Base-by-base conservation (phyloP, 2,329 filamentous ascomycete genomes). In the Periglandula ipomoeae region DNA sequence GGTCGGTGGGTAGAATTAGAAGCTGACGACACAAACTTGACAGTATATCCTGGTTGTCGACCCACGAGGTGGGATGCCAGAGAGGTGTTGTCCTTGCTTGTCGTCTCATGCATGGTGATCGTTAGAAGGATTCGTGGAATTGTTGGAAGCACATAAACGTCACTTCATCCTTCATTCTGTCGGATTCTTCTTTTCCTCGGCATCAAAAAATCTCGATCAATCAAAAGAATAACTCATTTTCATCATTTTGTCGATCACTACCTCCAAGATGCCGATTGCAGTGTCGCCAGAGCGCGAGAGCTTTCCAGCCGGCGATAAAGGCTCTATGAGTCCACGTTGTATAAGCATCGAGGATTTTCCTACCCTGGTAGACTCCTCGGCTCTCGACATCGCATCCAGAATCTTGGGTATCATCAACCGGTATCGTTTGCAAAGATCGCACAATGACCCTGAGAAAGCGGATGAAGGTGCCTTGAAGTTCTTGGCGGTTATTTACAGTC, bases 351-450 rank as follows among this genome's bases (percentile, higher is more conserved):
- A 56, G 23, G 41, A 49, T 17, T 35, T 46, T 15, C 52, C 49
- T 5, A 17, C 39, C 22, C 26, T 45, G 0, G 47, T 68, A 3
- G 63, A 67, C 39, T 46, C 51, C 2, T 22, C 40, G 0, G 59
- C 61, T 5, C 57, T 68, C 1, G 57, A 66, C 23, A 63, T 54
- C 0, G 64, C 68, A 4, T 55, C 60, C 5, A 59, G 56, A 9
- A 65, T 73, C 6, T 56, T 73, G 1, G 56, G 59, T n/a, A 58
- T 73, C 35, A 65, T 73, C 20, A 59, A 60, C 11, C 58, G 65
- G 6, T 73, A 73, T 56, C 63, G 64, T 5, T 56, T 71, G 22
- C 55, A 50, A 9, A 59, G 49, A 11, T 49, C 58, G 0, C 51
- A 55, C 0, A 52, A 54, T 6, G 46, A 52, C 0, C 49, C 55